Evolutionary conservation across 768 basidiomycete genomes (phyloP), one percentile per base, ranked within the genome.

Genomic region (Gautieria morchelliformis): DNA sequence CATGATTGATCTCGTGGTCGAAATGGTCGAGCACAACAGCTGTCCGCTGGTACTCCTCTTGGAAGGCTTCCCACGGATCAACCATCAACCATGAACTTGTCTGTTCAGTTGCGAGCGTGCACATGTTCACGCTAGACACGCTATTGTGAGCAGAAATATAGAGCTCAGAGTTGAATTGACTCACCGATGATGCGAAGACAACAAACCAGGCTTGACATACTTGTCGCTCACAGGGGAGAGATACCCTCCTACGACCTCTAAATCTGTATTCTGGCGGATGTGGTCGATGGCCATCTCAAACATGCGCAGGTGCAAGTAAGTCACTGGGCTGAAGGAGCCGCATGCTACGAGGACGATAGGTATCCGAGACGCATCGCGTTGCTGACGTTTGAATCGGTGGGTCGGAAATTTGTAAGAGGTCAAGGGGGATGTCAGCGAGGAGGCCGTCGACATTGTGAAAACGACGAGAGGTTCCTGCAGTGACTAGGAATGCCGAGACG

Each of bases 251-350:
- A 97, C 78, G 64, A 99, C 89, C 71, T 96, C 92, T 65, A 90
- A 96, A 62, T 89, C 76, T 49, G 91, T 93, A 70, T 93, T 91
- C 64, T 93, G 89, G 52, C 91, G 83, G 53, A 89, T 83, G 66
- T 93, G 93, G 76, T 98, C 96, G 72, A 87, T 89, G 56, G 95
- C 96, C 96, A 99, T 98, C 69, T 98, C 96, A 72, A 98, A 99
- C 93, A 99, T 97, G 63, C 96, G 89, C 60, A 97, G 82, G 67
- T 96, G 93, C 52, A 95, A 87, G 67, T 93, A 95, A n/a, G 94
- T 96, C 61, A 96, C 88, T 11, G 95, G 95, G 65, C 91, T 94
- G 81, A 97, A 97, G 56, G 92, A 95, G 30, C 95, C 96, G 67
- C 96, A 99, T 47, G 93, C 96, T 59, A 99, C 92, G 61, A 96